phyloP scores from a whole-genome alignment of 495 filamentous ascomycete genomes.

The Astrothelium macrocarpum region DNA sequence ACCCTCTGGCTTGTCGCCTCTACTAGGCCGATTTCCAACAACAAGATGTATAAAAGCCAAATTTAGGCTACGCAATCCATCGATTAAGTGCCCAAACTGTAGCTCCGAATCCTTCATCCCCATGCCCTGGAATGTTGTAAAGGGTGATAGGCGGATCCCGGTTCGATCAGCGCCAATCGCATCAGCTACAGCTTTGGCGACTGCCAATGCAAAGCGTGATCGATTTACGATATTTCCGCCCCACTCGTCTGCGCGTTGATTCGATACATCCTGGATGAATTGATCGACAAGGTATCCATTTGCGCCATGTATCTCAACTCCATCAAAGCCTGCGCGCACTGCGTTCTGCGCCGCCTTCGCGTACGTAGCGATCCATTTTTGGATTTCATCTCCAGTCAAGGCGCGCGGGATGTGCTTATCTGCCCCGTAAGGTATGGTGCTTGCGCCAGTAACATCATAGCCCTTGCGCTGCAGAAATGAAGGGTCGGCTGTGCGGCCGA shows the following conservation, averaged over 20 bases:
- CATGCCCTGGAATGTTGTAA: slow-evolving; percentile 55
- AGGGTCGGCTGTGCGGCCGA: slow-evolving; percentile 48
- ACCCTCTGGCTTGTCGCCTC: too few relatives aligned
- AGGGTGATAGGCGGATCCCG: slow-evolving; percentile 56
- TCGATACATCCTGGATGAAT: slow-evolving; percentile 54
- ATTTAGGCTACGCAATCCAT: slow-evolving; percentile 37
- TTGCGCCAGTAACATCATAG: slow-evolving; percentile 37
- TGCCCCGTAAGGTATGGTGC: slow-evolving; percentile 23
- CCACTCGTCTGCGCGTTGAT: slow-evolving; percentile 55
- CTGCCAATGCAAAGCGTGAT: slow-evolving; percentile 54
- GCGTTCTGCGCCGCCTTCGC: slow-evolving; percentile 53
- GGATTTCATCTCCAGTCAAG: slow-evolving; percentile 50
- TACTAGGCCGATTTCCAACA: slow-evolving; percentile 26
- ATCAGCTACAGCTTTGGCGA: slow-evolving; percentile 50
- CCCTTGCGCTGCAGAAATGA: slow-evolving; percentile 33
- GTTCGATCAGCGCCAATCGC: slow-evolving; percentile 55
- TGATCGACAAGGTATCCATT: slow-evolving; percentile 73
- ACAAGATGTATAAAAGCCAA: slow-evolving; percentile 58
- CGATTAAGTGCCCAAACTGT: slow-evolving; percentile 50
- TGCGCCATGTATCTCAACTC: slow-evolving; percentile 63
- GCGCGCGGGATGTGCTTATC: slow-evolving; percentile 38
- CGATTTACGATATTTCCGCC: slow-evolving; percentile 66
- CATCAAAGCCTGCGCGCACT: slow-evolving; percentile 63
- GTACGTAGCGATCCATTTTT: slow-evolving; percentile 46
- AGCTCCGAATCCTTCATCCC: slow-evolving; percentile 49